These are phyloP conservation scores for Groenewaldozyma salmanticensis DNA, from an alignment of 805 yeast genomes.

Conservation along the genomic window DNA sequence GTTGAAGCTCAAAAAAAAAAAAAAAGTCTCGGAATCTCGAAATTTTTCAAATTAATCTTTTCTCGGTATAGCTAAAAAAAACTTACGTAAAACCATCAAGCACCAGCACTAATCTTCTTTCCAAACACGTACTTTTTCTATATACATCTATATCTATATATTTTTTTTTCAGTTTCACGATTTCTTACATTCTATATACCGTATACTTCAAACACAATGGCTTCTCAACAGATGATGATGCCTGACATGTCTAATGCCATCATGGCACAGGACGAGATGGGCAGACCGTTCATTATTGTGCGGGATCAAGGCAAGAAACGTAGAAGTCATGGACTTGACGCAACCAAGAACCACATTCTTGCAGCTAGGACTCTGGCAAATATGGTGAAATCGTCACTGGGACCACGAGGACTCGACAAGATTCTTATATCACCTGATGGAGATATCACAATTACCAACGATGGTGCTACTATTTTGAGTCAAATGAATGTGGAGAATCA, in stretches of 20 bases:
- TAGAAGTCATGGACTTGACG: constrained; percentile 67
- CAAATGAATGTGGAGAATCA: constrained; percentile 96
- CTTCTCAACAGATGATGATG: constrained; percentile 31
- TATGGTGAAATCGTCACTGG: constrained; percentile 83
- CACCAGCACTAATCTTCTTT: not conserved
- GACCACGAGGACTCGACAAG: constrained; percentile 98
- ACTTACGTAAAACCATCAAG: not conserved
- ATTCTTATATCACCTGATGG: constrained; percentile 94
- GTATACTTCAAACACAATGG: no score
- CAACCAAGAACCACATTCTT: constrained; percentile 71
- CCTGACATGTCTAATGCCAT: constrained; percentile 97
- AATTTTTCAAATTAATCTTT: not conserved
- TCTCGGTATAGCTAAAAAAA: not conserved
- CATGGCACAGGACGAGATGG: constrained; percentile 98
- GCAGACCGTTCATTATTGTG: constrained; percentile 96
- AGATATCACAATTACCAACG: constrained; percentile 95
- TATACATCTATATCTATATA: no score
- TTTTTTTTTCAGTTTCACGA: no score
- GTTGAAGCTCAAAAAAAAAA: not conserved
- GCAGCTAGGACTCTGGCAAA: constrained; percentile 95
- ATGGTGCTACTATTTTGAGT: constrained; percentile 92
- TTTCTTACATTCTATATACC: no score
- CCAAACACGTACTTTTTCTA: no score
- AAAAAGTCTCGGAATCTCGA: not conserved
- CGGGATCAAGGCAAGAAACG: constrained; percentile 65